phyloP scores from a whole-genome alignment of 2,329 filamentous ascomycete genomes.

The Sporothrix inflata region DNA sequence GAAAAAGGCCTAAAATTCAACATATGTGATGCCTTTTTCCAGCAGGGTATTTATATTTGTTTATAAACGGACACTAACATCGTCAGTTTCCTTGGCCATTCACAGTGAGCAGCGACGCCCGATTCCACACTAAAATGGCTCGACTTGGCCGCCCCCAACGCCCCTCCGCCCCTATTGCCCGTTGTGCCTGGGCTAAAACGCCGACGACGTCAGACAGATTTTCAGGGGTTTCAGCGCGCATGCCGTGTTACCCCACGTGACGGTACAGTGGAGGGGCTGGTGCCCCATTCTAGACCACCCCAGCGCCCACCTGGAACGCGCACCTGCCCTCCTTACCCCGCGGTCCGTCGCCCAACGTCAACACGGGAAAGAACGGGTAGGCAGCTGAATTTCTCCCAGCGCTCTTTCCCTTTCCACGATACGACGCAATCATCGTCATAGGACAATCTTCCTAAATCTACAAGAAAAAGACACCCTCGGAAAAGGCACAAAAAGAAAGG shows the following conservation, averaged over 20 bases:
- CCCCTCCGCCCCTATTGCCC: too few relatives aligned
- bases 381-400: not conserved
- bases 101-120: not conserved
- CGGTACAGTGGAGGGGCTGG: not conserved
- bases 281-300: not conserved
- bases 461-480: not conserved
- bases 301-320: constrained; percentile 18
- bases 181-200: constrained; percentile 25
- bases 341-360: constrained; percentile 1
- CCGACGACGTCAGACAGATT: constrained; percentile 18
- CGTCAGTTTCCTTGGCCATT: too few relatives aligned
- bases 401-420: not conserved
- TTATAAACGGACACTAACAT: not conserved
- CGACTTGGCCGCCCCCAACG: not conserved
- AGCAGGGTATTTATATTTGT: not conserved
- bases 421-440: not conserved
- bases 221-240: constrained; percentile 17
- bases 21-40: too few relatives aligned
- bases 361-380: not conserved
- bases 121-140: not conserved
- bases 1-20: too few relatives aligned
- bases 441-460: not conserved
- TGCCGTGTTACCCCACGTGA: constrained; percentile 16
- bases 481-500: not conserved
- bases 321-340: constrained; percentile 20